phyloP scores from a whole-genome alignment of 345 rosid species.

The Eucalyptus dawsonii region DNA sequence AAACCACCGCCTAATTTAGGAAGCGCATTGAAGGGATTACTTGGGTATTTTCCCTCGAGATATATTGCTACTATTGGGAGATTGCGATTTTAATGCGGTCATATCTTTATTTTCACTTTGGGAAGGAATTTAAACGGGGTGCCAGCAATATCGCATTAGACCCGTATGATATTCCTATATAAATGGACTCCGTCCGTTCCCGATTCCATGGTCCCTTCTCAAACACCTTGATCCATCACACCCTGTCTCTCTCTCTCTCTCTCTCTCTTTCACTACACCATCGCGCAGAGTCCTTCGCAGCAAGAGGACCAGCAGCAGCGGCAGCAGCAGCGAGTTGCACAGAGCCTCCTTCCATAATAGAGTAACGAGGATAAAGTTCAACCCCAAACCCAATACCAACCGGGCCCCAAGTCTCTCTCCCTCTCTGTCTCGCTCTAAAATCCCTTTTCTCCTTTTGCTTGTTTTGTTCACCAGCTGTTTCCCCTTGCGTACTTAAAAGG shows the following conservation, averaged over 20 bases:
- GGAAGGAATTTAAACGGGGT: neutral
- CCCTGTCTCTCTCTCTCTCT: neutral
- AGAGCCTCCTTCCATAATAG: neutral
- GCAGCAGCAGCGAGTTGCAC: neutral
- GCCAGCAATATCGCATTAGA: neutral
- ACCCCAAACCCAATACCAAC: neutral
- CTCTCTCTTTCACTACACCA: neutral
- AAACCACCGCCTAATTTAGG: neutral
- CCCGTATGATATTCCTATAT: neutral
- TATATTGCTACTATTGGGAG: rapidly evolving
- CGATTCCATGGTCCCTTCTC: neutral
- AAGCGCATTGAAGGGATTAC: neutral
- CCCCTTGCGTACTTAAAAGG: neutral
- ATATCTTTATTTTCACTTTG: too few relatives aligned
- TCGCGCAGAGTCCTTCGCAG: neutral
- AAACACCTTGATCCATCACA: neutral
- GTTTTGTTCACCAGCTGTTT: neutral
- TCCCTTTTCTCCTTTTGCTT: neutral
- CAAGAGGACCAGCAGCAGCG: neutral
- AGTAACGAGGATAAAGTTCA: neutral
- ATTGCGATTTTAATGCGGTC: neutral
- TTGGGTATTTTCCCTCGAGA: neutral
- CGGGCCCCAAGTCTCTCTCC: constrained; percentile 15
- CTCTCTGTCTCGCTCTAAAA: neutral
- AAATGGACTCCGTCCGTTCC: neutral